Percentiles rank a stretch among this genome's conserved stretches.
Conservation (phyloP, 176 grass and related monocot species). For the Saccharum spontaneum region DNA sequence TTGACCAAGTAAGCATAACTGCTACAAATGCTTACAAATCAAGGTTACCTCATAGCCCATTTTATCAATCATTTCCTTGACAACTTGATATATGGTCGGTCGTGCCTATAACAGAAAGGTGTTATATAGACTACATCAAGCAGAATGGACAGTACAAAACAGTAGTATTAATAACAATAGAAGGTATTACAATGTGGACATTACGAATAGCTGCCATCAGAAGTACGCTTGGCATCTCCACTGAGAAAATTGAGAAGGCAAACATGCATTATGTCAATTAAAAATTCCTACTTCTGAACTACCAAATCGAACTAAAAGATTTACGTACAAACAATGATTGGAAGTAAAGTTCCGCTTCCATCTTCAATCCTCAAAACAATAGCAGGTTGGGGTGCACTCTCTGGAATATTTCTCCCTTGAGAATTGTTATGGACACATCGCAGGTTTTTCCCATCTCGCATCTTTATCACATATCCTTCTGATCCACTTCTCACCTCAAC, state of each 20-base stretch:
- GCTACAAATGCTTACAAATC: background rate
- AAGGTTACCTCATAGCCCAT: slow-evolving; percentile 83
- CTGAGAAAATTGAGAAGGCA: slow-evolving; percentile 43
- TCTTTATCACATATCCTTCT: slow-evolving; percentile 91
- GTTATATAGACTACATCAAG: slow-evolving; percentile 3
- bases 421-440: slow-evolving; percentile 76
- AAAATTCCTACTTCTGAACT: background rate
- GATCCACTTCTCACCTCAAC: slow-evolving; percentile 87
- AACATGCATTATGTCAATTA: slow-evolving; percentile 2
- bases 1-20: background rate
- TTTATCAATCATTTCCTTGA: slow-evolving; percentile 78
- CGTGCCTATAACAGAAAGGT: slow-evolving; percentile 55
- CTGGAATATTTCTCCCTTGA: slow-evolving; percentile 70
- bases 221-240: slow-evolving; percentile 93
- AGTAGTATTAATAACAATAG: background rate
- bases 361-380: slow-evolving; percentile 97
- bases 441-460: slow-evolving; percentile 76
- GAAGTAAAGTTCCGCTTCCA: slow-evolving; percentile 86
- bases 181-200: slow-evolving; percentile 85
- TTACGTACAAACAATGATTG: slow-evolving; percentile 93
- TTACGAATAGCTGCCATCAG: slow-evolving; percentile 96
- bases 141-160: background rate
- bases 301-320: slow-evolving; percentile 19
- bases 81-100: slow-evolving; percentile 90
- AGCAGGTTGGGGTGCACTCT: slow-evolving; percentile 81